These are phyloP conservation scores for Xylaria sp. DNA, from an alignment of 2,329 filamentous ascomycete species.

Conservation along the genomic window DNA sequence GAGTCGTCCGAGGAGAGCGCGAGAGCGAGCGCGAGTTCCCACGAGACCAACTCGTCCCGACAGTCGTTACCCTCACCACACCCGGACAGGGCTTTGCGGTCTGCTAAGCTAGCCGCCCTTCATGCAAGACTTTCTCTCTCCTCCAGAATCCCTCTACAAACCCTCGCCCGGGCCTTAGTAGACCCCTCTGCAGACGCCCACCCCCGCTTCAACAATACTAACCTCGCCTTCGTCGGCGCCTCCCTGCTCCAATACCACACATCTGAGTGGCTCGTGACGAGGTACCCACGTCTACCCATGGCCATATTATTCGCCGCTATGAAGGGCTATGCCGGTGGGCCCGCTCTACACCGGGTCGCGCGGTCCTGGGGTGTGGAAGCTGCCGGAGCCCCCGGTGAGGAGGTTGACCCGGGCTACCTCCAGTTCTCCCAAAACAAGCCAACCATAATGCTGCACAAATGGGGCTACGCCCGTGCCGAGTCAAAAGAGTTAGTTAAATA, in stretches of 20 bases:
- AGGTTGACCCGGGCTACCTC: slow-evolving; percentile 90
- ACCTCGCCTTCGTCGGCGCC: slow-evolving; percentile 81
- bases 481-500: slow-evolving; percentile 56
- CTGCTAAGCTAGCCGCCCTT: slow-evolving; percentile 90
- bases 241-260: slow-evolving; percentile 90
- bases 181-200: slow-evolving; percentile 85
- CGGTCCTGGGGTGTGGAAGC: slow-evolving; percentile 91
- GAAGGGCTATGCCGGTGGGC: slow-evolving; percentile 82
- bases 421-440: slow-evolving; percentile 73
- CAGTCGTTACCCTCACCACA: slow-evolving; percentile 74
- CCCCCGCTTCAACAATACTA: slow-evolving; percentile 86
- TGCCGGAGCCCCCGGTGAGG: slow-evolving; percentile 85
- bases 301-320: slow-evolving; percentile 86
- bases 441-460: slow-evolving; percentile 58
- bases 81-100: slow-evolving; percentile 72
- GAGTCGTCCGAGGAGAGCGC: slow-evolving; percentile 30
- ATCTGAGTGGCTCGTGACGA: slow-evolving; percentile 86
- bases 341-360: slow-evolving; percentile 77
- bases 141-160: slow-evolving; percentile 82
- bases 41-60: slow-evolving; percentile 31
- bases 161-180: slow-evolving; percentile 85
- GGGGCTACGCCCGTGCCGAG: slow-evolving; percentile 65
- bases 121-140: slow-evolving; percentile 89
- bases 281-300: slow-evolving; percentile 91
- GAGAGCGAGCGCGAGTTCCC: slow-evolving; percentile 42